Conservation (phyloP, 768 basidiomycete species). For the Leucocoprinus leucothites region DNA sequence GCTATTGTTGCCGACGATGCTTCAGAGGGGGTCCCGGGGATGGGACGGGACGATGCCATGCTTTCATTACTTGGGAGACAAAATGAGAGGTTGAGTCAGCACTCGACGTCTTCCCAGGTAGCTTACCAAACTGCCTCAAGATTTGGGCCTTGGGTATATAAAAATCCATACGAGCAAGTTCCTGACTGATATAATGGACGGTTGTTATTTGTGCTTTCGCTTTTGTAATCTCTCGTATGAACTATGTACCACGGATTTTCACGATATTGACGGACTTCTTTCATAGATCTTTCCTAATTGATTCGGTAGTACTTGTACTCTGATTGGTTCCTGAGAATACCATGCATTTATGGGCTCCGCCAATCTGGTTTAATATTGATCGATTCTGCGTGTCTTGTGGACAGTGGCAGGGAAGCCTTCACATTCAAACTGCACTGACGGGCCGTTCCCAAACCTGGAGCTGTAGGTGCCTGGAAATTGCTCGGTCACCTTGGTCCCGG, state of each 20-base stretch:
- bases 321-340: too few species aligned
- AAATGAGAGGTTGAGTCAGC: constrained; percentile 11
- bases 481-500: too few species aligned
- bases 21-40: constrained; percentile 20
- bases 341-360: too few species aligned
- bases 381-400: too few species aligned
- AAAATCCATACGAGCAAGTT: background rate
- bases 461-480: too few species aligned
- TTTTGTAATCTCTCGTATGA: background rate
- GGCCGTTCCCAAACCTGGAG: too few species aligned
- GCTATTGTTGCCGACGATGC: constrained; percentile 58
- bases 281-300: too few species aligned
- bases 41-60: constrained; percentile 36
- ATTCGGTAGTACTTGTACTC: too few species aligned
- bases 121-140: constrained; percentile 20
- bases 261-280: too few species aligned
- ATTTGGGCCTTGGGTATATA: constrained; percentile 14
- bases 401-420: too few species aligned
- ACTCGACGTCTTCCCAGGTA: constrained; percentile 21
- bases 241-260: background rate
- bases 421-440: too few species aligned
- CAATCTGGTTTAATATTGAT: too few species aligned
- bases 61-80: constrained; percentile 30
- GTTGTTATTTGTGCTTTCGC: background rate
- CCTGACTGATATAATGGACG: background rate